Percentiles rank a stretch among this genome's conserved stretches.
These are phyloP conservation scores for Talaromyces nanjingensis DNA, from an alignment of 495 filamentous ascomycete genomes.

Conservation along the genomic window DNA sequence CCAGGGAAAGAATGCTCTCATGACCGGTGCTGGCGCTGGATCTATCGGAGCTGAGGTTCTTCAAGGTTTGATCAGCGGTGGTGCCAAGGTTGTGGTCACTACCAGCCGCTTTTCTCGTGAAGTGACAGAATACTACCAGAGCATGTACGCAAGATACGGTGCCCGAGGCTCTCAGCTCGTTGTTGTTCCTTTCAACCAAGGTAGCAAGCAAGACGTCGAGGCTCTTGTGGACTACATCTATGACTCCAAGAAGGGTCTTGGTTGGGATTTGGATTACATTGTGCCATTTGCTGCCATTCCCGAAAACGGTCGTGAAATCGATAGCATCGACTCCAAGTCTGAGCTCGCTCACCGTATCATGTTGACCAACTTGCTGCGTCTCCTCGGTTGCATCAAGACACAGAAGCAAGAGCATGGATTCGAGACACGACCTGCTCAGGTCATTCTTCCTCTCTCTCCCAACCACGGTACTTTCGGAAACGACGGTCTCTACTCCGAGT, in stretches of 20 bases:
- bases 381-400: slow-evolving; percentile 83
- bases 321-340: slow-evolving; percentile 94
- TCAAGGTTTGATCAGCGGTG: slow-evolving; percentile 92
- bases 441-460: slow-evolving; percentile 90
- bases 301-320: slow-evolving; percentile 96
- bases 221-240: slow-evolving; percentile 93
- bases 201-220: slow-evolving; percentile 94
- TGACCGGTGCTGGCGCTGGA: slow-evolving; percentile 97
- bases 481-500: slow-evolving; percentile 97
- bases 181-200: slow-evolving; percentile 98
- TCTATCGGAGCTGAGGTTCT: slow-evolving; percentile 99
- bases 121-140: slow-evolving; percentile 98
- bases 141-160: slow-evolving; percentile 93
- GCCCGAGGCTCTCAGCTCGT: slow-evolving; percentile 92
- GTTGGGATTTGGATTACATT: slow-evolving; percentile 96
- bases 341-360: slow-evolving; percentile 98
- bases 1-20: slow-evolving; percentile 90
- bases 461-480: slow-evolving; percentile 99
- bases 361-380: slow-evolving; percentile 91
- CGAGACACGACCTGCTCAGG: slow-evolving; percentile 92
- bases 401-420: slow-evolving; percentile 83
- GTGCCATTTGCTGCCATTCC: slow-evolving; percentile 97
- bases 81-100: slow-evolving; percentile 91
- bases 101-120: slow-evolving; percentile 94
- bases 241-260: slow-evolving; percentile 90